Base-by-base conservation (phyloP, 108 stramenopile genomes). In the Skeletonema grethae region DNA sequence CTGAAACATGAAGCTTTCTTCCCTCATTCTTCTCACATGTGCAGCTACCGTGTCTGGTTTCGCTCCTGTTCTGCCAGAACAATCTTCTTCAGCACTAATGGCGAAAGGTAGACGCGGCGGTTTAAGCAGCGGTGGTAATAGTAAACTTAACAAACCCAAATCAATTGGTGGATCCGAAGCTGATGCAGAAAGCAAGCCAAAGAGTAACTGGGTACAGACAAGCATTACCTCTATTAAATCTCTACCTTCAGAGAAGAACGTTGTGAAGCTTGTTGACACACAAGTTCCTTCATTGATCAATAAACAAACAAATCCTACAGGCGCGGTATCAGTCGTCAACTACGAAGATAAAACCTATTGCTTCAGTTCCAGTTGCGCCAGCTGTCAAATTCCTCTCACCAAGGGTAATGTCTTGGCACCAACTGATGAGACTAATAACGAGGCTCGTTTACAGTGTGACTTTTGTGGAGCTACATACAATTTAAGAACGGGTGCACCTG, bases 401-500 rank as follows among this genome's bases (percentile, higher is more conserved):
- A 94, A 94, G 67, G 92, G 87, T 38, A 79, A 80, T 48, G 74
- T 87, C 0, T 57, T 92, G 7, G 57, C 29, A n/a, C 83, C 69
- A 34, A 86, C 55, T 57, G 82, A 77, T 48, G 86, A 82, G 68
- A 85, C 77, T 41, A 65, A 46, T 57, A 65, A 38, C 5, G 78
- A 79, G 59, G 76, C 79, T 38, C 22, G 75, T 24, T 56, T 88
- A 28, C 45, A 50, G 20, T 88, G 84, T 50, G 70, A 77, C 48
- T 87, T 90, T 72, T 90, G 92, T 71, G 82, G 85, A 48, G 80
- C 88, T 9, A 87, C 92, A 0, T 94, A 88, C 77, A 88, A 85
- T 75, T 45, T 89, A 32, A 75, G 83, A 56, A 87, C 87, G n/a
- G 92, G 92, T 0, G 56, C 71, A 28, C 76, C 71, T 39, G 71